These are phyloP conservation scores for Phyllosticta paracitricarpa DNA, from an alignment of 2,329 filamentous ascomycete species.

Conservation along the genomic window DNA sequence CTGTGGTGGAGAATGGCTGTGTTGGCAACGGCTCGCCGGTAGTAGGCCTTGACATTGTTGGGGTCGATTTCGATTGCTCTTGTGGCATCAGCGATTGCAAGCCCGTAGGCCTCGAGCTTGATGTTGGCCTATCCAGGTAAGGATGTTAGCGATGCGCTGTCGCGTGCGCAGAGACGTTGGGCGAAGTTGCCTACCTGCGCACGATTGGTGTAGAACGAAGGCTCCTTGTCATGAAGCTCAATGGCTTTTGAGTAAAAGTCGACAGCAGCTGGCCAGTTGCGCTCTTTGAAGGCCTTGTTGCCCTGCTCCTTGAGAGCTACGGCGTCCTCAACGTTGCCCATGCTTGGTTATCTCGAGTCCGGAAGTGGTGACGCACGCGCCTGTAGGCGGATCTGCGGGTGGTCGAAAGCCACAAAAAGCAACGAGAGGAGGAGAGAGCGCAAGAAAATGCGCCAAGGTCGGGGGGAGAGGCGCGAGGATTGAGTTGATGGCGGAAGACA, in stretches of 20 bases:
- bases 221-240: constrained; percentile 68
- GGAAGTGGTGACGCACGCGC: background rate
- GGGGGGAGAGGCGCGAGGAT: background rate
- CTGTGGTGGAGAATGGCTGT: constrained; percentile 82
- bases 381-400: background rate
- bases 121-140: constrained; percentile 63
- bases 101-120: constrained; percentile 90
- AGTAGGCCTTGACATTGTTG: constrained; percentile 89
- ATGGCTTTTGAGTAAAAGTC: constrained; percentile 84
- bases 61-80: constrained; percentile 86
- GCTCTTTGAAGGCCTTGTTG: constrained; percentile 81
- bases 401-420: background rate
- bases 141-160: constrained; percentile 16
- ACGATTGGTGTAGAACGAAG: constrained; percentile 87
- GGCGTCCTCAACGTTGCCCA: constrained; percentile 52
- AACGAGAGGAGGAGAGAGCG: background rate
- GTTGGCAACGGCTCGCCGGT: constrained; percentile 82
- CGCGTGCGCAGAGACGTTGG: constrained; percentile 14
- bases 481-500: background rate
- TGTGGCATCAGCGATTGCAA: constrained; percentile 80
- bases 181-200: constrained; percentile 59
- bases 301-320: constrained; percentile 83
- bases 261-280: constrained; percentile 77
- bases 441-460: background rate
- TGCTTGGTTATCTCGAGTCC: constrained; percentile 9